Evolutionary conservation across 2,329 filamentous ascomycete species (phyloP), one percentile per base, ranked within the genome.

Genomic region (Aurifilum marmelostoma): DNA sequence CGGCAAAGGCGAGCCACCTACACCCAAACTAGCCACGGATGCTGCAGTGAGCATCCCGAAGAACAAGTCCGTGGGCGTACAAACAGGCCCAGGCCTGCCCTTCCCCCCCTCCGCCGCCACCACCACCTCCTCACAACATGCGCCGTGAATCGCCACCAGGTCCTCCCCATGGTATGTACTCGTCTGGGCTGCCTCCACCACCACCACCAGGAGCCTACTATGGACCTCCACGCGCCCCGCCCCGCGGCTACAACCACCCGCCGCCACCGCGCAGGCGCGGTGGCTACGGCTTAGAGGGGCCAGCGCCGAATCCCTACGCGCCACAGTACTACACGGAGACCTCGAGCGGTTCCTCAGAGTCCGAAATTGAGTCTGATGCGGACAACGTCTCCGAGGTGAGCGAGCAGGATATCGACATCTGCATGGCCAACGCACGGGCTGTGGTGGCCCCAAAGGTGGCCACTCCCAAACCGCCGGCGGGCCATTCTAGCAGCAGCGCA

Each of bases 381-480:
- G 73, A 73, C 18, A 71, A 70, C 39, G 54, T 74, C 34, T 77
- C 76, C 8, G 75, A 77, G 18, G 39, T 79, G 11, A 74, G 73
- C 16, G 77, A 79, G 27, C 58, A 64, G 27, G 75, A 76, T 41
- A 67, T 79, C 4, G 76, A 79, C 64, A 64, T 73, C 32, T 58
- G 68, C 37, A 67, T 77, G 66, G 52, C 12, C 12, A 56, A 56
- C 16, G n/a, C 52, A 24, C 56, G 56, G 34, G 63, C 39, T 3
- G 69, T 41, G 4, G 69, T 43, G 3, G 60, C 63, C 8, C 60
- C 63, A 21, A 43, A 43, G n/a, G 59, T 43, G 7, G 67, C 54
- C 47, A 24, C 58, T 65, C 29, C 56, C 14, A 47, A 62, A 54
- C n/a, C 66, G 58, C 39, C 54, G n/a, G 47, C 67, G 37, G 63